A percentile compares a stretch with the other conserved stretches of the same genome.
Evolutionary conservation across 2,329 filamentous ascomycete species (phyloP).

Genomic region (Ilyonectria destructans): DNA sequence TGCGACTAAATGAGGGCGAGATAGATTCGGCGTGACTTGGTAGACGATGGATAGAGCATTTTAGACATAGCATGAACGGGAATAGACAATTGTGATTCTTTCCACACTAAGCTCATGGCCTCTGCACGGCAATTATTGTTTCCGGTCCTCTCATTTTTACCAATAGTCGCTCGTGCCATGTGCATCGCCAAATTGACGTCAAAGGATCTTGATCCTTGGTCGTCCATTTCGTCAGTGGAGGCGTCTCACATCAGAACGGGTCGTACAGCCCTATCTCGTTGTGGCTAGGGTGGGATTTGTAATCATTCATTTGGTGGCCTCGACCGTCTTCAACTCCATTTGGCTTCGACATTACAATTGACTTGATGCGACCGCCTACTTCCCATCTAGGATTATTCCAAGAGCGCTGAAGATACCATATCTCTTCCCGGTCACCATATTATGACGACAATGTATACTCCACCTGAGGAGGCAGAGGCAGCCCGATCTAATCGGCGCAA

Average conservation of each 20-base stretch:
- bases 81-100: neutral
- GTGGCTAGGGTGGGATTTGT: neutral
- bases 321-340: neutral
- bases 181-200: neutral
- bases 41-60: neutral
- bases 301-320: neutral
- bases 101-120: neutral
- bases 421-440: neutral
- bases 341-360: neutral
- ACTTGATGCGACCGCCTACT: neutral
- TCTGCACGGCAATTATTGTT: too few species aligned
- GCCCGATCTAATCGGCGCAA: conserved; percentile 44
- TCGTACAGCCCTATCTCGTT: too few species aligned
- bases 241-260: neutral
- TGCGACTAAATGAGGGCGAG: conserved; percentile 4
- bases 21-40: neutral
- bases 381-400: neutral
- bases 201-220: neutral
- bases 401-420: neutral
- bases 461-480: conserved; percentile 36
- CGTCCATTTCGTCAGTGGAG: neutral
- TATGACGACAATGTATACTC: conserved; percentile 17
- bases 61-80: neutral
- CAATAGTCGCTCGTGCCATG: neutral
- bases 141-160: too few species aligned